These are phyloP conservation scores for Candida arabinofermentans DNA, from an alignment of 805 yeast species.

Conservation along the genomic window DNA sequence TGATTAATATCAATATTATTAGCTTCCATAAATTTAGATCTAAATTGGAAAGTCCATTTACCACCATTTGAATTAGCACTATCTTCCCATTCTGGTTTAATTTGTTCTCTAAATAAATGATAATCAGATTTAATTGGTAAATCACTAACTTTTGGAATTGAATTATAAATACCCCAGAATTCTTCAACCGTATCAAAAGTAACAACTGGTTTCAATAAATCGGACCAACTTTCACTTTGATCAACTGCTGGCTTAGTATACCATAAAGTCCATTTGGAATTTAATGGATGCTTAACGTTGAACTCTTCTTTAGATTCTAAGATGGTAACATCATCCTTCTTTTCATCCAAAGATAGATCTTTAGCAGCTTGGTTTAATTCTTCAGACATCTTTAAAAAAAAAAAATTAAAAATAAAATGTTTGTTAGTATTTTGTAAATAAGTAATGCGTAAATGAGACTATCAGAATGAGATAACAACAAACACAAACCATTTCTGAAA, in stretches of 20 bases:
- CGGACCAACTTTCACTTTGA: slow-evolving; percentile 82
- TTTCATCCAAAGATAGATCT: slow-evolving; percentile 33
- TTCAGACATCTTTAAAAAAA: slow-evolving; percentile 26
- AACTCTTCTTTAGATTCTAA: slow-evolving; percentile 60
- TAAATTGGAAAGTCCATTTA: slow-evolving; percentile 83
- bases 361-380: slow-evolving; percentile 32
- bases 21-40: slow-evolving; percentile 42
- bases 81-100: slow-evolving; percentile 99
- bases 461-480: background rate
- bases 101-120: slow-evolving; percentile 89
- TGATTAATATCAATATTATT: slow-evolving; percentile 65
- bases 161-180: slow-evolving; percentile 96
- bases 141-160: slow-evolving; percentile 87
- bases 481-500: too few relatives aligned
- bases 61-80: slow-evolving; percentile 84
- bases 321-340: slow-evolving; percentile 41
- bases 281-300: slow-evolving; percentile 82
- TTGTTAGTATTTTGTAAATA: background rate
- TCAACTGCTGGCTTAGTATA: slow-evolving; percentile 89
- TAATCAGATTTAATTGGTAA: slow-evolving; percentile 91
- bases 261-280: slow-evolving; percentile 94
- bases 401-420: background rate
- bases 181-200: slow-evolving; percentile 94
- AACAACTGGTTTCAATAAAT: slow-evolving; percentile 87
- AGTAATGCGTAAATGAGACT: background rate